Evolutionary conservation across 306 rosid genomes (phyloP), one percentile per base, ranked within the genome.

Genomic region (Pyrus bretschneideri): DNA sequence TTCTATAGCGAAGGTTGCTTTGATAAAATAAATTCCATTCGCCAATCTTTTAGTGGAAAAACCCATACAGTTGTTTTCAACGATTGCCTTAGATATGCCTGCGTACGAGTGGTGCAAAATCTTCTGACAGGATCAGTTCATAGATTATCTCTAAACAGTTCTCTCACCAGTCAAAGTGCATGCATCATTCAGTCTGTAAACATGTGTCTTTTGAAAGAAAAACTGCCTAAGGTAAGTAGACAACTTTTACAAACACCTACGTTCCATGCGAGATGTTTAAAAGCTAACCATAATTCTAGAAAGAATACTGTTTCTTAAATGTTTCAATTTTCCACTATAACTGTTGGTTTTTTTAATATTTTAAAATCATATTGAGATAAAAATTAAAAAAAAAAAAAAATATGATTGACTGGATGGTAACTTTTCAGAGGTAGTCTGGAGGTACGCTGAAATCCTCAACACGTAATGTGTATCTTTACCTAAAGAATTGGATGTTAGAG

Each of bases 21-120:
- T 67, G 90, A 92, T 83, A 65, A 79, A 67, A 67, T 82, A 67
- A 84, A 86, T 78, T 83, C 91, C 63, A 87, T 92, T 69, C 83
- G 82, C 83, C 79, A 83, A 60, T 80, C 78, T 21, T 68, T 89
- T 73, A 80, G 85, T 38, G 83, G 84, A 58, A 72, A 79, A 81
- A 87, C 92, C 71, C 89, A 66, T 55, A 38, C 89, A 13, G 81
- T 92, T 87, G 87, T 95, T 86, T 95, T 92, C 81, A 85, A 84
- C 51, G 89, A 92, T 85, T 75, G 86, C 81, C 57, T 75, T 59
- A 82, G 77, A 35, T 72, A 72, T 76, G 60, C 80, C 4, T 79
- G 85, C 76, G 79, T 86, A 63, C 86, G 90, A 6, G 33, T 81
- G 69, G 79, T 92, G 82, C 93, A 61, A 75, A 51, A 83, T 80